Base-by-base conservation (phyloP, 306 rosid species). In the Arachis stenosperma region DNA sequence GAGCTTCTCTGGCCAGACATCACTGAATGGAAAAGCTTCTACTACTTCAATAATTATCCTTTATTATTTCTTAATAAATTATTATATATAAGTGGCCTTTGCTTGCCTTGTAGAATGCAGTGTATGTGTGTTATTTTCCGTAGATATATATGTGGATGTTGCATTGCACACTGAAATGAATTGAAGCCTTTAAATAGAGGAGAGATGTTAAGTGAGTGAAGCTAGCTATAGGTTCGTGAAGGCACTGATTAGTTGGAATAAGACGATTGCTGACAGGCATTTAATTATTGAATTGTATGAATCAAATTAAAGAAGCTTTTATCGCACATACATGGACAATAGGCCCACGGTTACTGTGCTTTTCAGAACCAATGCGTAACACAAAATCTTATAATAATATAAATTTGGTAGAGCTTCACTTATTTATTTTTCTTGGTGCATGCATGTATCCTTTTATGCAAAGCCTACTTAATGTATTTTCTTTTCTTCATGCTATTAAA, bases 1-100 rank as follows among this genome's bases (percentile, higher is more conserved):
- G 85, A 63, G 39, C 71, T 79, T 83, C 87, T 79, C 39, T 69
- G 29, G 29, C 79, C 33, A 62, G 87, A 79, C 87, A 83, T 83
- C 51, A 56, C 65, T 47, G 15, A 5, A 33, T 33, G 3, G 37
- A 33, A 33, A 2, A 33, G 37, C 37, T 2, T 33, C 37, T 4
- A 33, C 37, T 33, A 33, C 37, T 33, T 2, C 37, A 33, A 33
- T 33, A 33, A 33, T 2, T 33, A 33, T 4, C 3, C 4, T 33
- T 33, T 33, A 22, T 4, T 33, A 33, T 33, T 33, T 33, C 37
- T 33, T 33, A 33, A 33, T 4, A 33, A 33, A 33, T 22, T 22
- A 22, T 22, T 22, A 22, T 33, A 33, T 33, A 0, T 3, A 6
- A 7, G 14, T 51, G 41, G 51, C 13, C 50, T 52, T 9, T 29